Percentiles rank a stretch among this genome's conserved stretches.
Conservation (phyloP, 2,329 filamentous ascomycete genomes). For the Diaporthe eres region DNA sequence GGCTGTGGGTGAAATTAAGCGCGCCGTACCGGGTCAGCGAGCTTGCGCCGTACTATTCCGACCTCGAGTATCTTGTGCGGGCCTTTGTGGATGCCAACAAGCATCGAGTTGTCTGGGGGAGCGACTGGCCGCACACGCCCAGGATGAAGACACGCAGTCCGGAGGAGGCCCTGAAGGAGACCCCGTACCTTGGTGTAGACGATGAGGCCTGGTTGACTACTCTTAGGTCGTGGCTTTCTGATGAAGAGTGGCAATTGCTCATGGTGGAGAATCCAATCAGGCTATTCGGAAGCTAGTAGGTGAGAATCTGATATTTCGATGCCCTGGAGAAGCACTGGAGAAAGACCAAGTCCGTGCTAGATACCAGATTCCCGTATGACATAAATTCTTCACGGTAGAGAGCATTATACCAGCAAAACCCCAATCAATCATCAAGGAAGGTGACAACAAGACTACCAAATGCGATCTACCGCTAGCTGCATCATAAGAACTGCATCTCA, state of each 20-base stretch:
- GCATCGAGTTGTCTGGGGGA: conserved; percentile 53
- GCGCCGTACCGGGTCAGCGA: conserved; percentile 54
- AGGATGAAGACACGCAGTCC: conserved; percentile 53
- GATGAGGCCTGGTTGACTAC: conserved; percentile 46
- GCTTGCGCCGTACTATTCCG: conserved; percentile 49
- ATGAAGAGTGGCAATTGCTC: conserved; percentile 31
- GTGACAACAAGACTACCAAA: neutral
- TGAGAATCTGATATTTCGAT: no score
- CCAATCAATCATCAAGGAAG: no score
- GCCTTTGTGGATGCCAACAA: conserved; percentile 52
- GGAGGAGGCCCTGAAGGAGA: conserved; percentile 52
- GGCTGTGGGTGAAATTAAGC: conserved; percentile 55
- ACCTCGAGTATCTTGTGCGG: conserved; percentile 50
- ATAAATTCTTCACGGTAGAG: neutral
- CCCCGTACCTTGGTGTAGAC: conserved; percentile 46
- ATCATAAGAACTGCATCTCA: neutral
- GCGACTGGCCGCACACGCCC: conserved; percentile 57
- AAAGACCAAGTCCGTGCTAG: no score
- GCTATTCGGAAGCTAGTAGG: conserved; percentile 3
- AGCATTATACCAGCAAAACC: neutral
- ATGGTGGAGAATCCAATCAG: conserved; percentile 1
- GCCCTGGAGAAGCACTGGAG: no score
- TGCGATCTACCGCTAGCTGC: neutral
- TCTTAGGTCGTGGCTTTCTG: conserved; percentile 45
- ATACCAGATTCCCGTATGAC: no score